Evolutionary conservation across 257 asterid species (phyloP).

Genomic region (Fraxinus quadrangulata): DNA sequence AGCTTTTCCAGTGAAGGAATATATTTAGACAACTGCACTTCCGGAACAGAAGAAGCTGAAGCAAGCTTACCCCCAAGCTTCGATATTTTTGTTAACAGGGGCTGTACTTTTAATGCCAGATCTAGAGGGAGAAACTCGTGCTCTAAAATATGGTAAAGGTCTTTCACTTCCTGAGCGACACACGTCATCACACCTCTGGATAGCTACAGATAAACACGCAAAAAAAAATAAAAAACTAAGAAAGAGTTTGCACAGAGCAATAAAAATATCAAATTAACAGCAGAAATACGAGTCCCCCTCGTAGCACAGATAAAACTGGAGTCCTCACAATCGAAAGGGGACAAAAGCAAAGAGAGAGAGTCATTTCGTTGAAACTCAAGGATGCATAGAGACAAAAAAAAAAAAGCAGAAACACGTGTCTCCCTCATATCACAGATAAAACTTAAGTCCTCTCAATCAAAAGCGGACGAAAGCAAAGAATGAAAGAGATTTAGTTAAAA

Average conservation of each 20-base stretch:
- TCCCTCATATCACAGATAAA: neutral
- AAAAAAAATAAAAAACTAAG: neutral
- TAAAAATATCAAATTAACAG: neutral
- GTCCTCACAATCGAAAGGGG: slow-evolving; percentile 3
- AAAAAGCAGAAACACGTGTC: neutral
- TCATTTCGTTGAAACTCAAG: too few species aligned
- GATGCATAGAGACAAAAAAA: too few species aligned
- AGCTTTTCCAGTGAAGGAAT: slow-evolving; percentile 76
- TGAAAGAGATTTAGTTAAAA: neutral
- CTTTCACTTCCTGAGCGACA: slow-evolving; percentile 87
- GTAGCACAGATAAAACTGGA: neutral
- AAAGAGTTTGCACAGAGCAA: neutral
- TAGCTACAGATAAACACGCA: slow-evolving; percentile 43
- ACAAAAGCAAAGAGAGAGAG: neutral
- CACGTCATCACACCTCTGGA: slow-evolving; percentile 90
- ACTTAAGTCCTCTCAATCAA: slow-evolving; percentile 7
- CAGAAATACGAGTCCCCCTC: neutral
- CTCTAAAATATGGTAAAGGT: slow-evolving; percentile 68
- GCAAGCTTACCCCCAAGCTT: slow-evolving; percentile 80
- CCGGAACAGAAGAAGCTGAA: slow-evolving; percentile 76
- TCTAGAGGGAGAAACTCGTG: slow-evolving; percentile 71
- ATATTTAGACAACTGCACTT: slow-evolving; percentile 62
- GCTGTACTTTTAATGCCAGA: slow-evolving; percentile 71
- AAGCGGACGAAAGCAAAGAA: neutral
- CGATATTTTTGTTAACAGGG: slow-evolving; percentile 61